Conservation (phyloP, 2,329 filamentous ascomycete species). For the Penicillium digitatum region DNA sequence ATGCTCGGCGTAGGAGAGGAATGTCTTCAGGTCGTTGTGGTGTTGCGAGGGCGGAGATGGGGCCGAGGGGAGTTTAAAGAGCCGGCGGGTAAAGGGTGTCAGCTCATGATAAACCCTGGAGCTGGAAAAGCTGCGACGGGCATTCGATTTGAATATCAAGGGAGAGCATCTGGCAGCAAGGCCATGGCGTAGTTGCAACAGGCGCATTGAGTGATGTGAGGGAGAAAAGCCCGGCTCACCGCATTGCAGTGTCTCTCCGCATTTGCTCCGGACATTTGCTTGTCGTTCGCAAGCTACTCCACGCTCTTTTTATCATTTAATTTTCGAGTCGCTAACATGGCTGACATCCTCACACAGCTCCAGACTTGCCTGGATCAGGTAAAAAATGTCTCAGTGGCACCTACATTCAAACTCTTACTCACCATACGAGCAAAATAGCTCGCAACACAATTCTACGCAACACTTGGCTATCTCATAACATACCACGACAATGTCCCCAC, state of each 20-base stretch:
- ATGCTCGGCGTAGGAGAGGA: conserved; percentile 41
- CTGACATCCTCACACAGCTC: conserved; percentile 49
- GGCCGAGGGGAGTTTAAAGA: conserved; percentile 36
- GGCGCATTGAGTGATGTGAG: conserved; percentile 20
- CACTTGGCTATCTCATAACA: conserved; percentile 46
- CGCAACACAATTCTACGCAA: conserved; percentile 51
- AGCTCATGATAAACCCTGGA: conserved; percentile 12
- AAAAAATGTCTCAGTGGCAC: not conserved
- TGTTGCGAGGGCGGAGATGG: conserved; percentile 34
- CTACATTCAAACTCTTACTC: not conserved
- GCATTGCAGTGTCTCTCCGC: conserved; percentile 26
- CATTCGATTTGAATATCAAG: not conserved
- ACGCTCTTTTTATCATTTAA: not conserved
- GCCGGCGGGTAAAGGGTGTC: conserved; percentile 32
- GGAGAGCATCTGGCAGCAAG: conserved; percentile 7
- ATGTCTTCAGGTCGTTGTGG: conserved; percentile 39
- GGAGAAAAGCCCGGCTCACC: conserved; percentile 14
- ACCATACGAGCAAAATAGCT: conserved; percentile 31
- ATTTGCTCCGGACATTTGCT: conserved; percentile 11
- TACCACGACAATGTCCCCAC: conserved; percentile 46
- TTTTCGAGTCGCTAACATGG: conserved; percentile 29
- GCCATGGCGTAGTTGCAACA: conserved; percentile 14
- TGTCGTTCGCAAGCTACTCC: not conserved
- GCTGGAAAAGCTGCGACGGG: conserved; percentile 13
- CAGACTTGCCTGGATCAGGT: conserved; percentile 51